phyloP scores from a whole-genome alignment of 257 asterid species.

The Nicotiana obtusifolia region DNA sequence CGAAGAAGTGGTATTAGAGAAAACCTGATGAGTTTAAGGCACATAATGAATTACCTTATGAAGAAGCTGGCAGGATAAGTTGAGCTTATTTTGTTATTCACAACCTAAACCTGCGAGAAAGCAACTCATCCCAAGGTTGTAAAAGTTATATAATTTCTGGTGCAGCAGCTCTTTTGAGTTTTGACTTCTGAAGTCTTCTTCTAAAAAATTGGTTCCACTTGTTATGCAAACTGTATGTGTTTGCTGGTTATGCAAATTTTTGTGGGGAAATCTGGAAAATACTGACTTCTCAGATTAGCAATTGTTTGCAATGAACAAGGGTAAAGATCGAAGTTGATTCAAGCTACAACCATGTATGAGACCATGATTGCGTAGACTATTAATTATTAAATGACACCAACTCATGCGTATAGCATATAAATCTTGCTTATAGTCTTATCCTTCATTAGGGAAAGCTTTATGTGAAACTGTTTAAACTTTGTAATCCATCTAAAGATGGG shows the following conservation, averaged over 20 bases:
- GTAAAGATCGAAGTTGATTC: background rate
- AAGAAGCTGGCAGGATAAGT: background rate
- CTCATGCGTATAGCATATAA: no score
- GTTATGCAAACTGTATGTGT: background rate
- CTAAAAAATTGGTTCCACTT: background rate
- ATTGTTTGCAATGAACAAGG: background rate
- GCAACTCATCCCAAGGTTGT: background rate
- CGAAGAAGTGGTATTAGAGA: background rate
- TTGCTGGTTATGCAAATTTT: background rate
- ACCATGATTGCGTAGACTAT: no score
- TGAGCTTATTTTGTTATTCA: background rate
- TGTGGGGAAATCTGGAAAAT: background rate
- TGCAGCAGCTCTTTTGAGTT: conserved; percentile 1
- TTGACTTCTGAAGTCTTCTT: background rate
- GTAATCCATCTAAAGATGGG: no score
- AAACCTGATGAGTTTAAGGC: background rate
- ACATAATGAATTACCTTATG: background rate
- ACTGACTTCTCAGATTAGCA: background rate
- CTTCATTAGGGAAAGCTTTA: no score
- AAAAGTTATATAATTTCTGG: background rate
- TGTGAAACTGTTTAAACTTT: no score
- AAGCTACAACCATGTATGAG: background rate
- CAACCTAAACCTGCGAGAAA: background rate
- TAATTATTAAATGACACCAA: no score
- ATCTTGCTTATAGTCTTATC: no score